Conservation (phyloP, 169 alveolate genomes). For the Eimeria maxima region DNA sequence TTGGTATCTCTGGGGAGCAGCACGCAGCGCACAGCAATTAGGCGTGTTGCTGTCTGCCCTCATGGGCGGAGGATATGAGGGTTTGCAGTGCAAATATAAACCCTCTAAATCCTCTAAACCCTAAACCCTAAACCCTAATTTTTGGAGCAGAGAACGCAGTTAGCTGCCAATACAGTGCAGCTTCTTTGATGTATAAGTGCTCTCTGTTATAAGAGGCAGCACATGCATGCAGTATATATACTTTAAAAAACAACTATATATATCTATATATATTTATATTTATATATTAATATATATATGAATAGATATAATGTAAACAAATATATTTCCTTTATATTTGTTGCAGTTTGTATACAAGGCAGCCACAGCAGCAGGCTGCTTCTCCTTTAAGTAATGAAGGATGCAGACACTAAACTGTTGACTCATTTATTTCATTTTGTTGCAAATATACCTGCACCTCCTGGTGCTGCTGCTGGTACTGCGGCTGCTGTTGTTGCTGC, state of each 20-base stretch:
- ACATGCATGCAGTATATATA: no score
- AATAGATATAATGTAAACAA: not conserved
- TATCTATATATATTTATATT: not conserved
- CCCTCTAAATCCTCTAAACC: not conserved
- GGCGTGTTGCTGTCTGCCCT: not conserved
- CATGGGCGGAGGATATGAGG: not conserved
- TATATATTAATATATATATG: not conserved
- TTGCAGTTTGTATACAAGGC: not conserved
- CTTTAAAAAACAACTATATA: no score
- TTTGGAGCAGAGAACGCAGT: constrained; percentile 26
- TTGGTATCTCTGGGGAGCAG: not conserved
- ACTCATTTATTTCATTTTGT: not conserved
- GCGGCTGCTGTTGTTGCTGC: not conserved
- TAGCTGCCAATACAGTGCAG: not conserved
- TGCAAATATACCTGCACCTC: not conserved
- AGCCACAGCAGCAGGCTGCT: not conserved
- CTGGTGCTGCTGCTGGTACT: constrained; percentile 1
- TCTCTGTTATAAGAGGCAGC: no score
- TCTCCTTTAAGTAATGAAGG: not conserved
- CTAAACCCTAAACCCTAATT: constrained; percentile 8
- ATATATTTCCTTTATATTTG: not conserved
- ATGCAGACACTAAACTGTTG: not conserved
- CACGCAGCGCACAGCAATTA: constrained; percentile 16
- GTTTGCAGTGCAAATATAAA: not conserved
- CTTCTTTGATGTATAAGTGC: no score